Percentiles rank a stretch among this genome's conserved stretches.
Evolutionary conservation across 768 basidiomycete species (phyloP).

Genomic region (Epithele typhae): DNA sequence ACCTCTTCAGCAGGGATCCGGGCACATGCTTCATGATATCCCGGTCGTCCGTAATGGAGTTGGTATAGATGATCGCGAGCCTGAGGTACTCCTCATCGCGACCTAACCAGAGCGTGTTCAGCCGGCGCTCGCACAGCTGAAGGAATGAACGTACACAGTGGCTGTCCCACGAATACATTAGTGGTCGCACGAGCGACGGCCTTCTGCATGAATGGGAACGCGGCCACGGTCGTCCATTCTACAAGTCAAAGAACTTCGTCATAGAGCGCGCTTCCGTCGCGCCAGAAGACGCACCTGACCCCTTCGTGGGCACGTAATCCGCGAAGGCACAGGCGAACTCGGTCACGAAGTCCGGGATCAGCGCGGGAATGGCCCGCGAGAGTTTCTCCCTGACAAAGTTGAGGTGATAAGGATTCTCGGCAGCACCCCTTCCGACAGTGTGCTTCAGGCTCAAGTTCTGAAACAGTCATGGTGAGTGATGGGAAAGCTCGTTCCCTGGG

Average conservation of each 20-base stretch:
- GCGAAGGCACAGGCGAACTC: conserved; percentile 12
- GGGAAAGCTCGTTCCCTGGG: neutral
- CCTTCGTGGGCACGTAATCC: neutral
- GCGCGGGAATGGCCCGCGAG: conserved; percentile 19
- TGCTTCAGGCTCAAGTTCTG: conserved; percentile 28
- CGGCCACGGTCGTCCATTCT: conserved; percentile 22
- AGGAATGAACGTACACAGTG: conserved; percentile 27
- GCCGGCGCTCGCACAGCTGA: conserved; percentile 16
- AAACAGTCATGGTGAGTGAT: too few relatives aligned
- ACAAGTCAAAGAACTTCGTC: neutral
- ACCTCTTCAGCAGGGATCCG: conserved; percentile 28
- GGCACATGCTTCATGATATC: conserved; percentile 28
- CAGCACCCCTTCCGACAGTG: conserved; percentile 26
- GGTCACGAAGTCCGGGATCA: conserved; percentile 19
- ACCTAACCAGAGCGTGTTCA: conserved; percentile 25
- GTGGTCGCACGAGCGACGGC: conserved; percentile 26
- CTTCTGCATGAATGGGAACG: conserved; percentile 16
- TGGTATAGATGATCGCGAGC: conserved; percentile 28
- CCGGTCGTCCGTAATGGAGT: conserved; percentile 22
- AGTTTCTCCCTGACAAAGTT: conserved; percentile 20
- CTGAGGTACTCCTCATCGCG: conserved; percentile 23
- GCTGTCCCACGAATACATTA: conserved; percentile 30
- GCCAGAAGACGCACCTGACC: neutral
- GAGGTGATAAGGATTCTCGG: conserved; percentile 15
- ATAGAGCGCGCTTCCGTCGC: neutral